Base-by-base conservation (phyloP, 2,329 filamentous ascomycete species). In the Exophiala mesophila region DNA sequence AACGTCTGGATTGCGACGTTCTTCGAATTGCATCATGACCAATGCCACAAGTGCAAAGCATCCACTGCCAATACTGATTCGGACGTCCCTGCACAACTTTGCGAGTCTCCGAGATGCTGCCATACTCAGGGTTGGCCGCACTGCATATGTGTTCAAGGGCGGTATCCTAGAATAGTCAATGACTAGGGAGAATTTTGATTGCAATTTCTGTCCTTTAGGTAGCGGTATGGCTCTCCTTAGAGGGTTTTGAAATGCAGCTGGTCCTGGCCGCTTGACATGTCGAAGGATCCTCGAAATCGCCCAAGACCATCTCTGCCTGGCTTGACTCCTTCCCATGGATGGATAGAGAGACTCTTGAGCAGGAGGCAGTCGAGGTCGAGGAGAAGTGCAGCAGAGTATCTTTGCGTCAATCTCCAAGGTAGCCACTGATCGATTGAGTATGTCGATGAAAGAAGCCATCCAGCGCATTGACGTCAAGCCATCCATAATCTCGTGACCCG, bases 331-430 rank as follows among this genome's bases (percentile, higher is more conserved):
- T n/a, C 36, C 36, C 12, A 47, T 38, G 3, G 41, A 42, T 13
- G 50, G 52, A 35, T 55, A 55, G 7, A 53, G 33, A 10, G 45
- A 42, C 36, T 55, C 52, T 41, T 55, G 52, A 28, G 52, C 50
- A 9, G 48, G 52, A 4, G 52, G 52, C 18, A 55, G 33, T 17
- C 52, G 39, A 19, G 23, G 9, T 12, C 38, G 7, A 4, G 45
- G 19, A 7, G 41, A 26, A 2, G 24, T 9, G 2, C 16, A 20
- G 32, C 45, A 51, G 3, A 51, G 36, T 7, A 23, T 7, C 19
- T 35, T 23, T 10, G 44, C 29, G 10, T 39, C 32, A 5, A 7
- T 15, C 23, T 6, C 32, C 15, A 53, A 36, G 23, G 38, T 24
- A 12, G 35, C 5, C 4, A 26, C 20, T 21, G 32, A 36, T n/a